These are phyloP conservation scores for Leptodontidium sp. DNA, from an alignment of 2,329 filamentous ascomycete genomes.

Conservation along the genomic window DNA sequence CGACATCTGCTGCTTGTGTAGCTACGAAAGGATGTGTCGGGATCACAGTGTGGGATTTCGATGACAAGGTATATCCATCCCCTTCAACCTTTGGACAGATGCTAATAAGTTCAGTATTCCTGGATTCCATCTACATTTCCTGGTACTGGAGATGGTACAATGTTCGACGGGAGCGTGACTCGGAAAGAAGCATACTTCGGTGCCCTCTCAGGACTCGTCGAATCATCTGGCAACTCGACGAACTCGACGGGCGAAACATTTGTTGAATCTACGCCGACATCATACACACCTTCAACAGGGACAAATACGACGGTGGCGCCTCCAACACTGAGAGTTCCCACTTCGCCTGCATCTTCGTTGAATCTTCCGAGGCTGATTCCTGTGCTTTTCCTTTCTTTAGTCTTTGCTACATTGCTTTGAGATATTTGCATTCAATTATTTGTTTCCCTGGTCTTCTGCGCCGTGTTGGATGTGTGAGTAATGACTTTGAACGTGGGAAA, in stretches of 20 bases:
- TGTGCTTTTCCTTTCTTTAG: neutral
- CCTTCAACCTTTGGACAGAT: neutral
- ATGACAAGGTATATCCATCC: constrained; percentile 31
- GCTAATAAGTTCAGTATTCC: constrained; percentile 26
- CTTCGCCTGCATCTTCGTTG: constrained; percentile 10
- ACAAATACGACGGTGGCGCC: constrained; percentile 15
- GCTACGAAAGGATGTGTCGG: constrained; percentile 40
- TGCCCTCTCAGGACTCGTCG: constrained; percentile 16
- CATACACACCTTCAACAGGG: neutral
- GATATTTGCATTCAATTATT: neutral
- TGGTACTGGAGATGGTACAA: constrained; percentile 29
- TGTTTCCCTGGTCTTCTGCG: neutral
- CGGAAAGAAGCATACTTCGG: constrained; percentile 29
- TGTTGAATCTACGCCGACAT: neutral
- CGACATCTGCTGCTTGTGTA: constrained; percentile 37
- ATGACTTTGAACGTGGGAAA: neutral
- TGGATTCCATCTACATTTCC: constrained; percentile 38
- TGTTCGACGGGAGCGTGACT: constrained; percentile 20
- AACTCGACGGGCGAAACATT: neutral
- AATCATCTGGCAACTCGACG: constrained; percentile 1
- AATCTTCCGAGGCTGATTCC: constrained; percentile 6
- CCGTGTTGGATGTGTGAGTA: neutral
- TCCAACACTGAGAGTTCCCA: constrained; percentile 3
- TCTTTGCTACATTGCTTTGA: neutral
- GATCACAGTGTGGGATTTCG: constrained; percentile 45